Conservation (phyloP, 495 filamentous ascomycete species). For the Tuber aestivum region DNA sequence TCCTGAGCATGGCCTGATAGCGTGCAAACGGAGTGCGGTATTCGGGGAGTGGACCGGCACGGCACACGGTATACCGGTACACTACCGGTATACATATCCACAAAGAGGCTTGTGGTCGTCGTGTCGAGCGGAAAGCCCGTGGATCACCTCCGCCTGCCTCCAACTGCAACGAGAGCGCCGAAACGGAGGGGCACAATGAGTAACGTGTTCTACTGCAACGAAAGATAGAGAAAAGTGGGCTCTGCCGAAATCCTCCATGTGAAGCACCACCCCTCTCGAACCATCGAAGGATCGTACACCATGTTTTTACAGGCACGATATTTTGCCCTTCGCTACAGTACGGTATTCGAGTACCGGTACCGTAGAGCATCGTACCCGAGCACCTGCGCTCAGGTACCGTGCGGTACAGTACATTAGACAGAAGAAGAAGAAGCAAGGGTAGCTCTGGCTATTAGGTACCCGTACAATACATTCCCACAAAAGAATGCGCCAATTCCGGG, state of each 20-base stretch:
- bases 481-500: not conserved
- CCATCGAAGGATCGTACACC: not conserved
- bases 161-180: not conserved
- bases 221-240: not conserved
- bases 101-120: not conserved
- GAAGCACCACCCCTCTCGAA: not conserved
- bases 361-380: no score
- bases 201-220: no score
- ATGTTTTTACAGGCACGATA: not conserved
- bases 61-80: not conserved
- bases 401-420: not conserved
- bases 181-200: not conserved
- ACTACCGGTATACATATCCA: not conserved
- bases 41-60: not conserved
- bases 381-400: no score
- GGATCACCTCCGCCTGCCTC: not conserved
- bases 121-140: not conserved
- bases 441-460: not conserved
- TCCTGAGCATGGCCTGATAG: not conserved
- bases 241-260: not conserved
- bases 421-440: not conserved
- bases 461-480: not conserved
- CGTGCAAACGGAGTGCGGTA: not conserved
- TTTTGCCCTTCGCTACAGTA: not conserved
- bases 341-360: not conserved